Percentiles rank a stretch among this genome's conserved stretches.
These are phyloP conservation scores for Eutrema heterophyllum DNA, from an alignment of 345 rosid species.

Conservation along the genomic window DNA sequence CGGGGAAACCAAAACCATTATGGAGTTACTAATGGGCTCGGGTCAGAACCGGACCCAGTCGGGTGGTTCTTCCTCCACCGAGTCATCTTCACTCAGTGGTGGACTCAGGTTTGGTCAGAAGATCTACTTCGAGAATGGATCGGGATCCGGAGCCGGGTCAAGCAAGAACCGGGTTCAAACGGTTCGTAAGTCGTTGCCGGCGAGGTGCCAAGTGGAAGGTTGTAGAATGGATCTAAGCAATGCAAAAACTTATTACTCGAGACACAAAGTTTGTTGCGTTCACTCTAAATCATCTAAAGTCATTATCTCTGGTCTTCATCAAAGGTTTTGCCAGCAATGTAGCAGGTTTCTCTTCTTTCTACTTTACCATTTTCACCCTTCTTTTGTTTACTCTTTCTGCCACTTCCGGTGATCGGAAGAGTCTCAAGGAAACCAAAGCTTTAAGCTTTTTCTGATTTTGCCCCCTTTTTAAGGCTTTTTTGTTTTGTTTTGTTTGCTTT, in stretches of 20 bases:
- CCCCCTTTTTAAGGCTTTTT: background rate
- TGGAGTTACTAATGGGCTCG: constrained; percentile 55
- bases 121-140: constrained; percentile 71
- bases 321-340: constrained; percentile 98
- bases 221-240: constrained; percentile 91
- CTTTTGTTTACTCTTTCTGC: background rate
- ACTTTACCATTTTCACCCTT: background rate
- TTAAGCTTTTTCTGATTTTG: constrained; percentile 14
- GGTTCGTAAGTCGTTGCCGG: constrained; percentile 37
- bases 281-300: constrained; percentile 81
- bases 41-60: constrained; percentile 42
- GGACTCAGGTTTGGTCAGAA: constrained; percentile 76
- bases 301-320: constrained; percentile 72
- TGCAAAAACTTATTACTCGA: constrained; percentile 79
- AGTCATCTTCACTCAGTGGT: constrained; percentile 41
- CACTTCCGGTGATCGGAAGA: constrained; percentile 5
- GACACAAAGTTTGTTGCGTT: constrained; percentile 84
- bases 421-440: background rate
- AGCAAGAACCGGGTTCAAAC: constrained; percentile 35
- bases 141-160: constrained; percentile 30
- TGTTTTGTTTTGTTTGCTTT: background rate
- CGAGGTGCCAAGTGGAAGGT: constrained; percentile 89
- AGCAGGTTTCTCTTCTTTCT: constrained; percentile 55
- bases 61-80: constrained; percentile 44
- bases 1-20: constrained; percentile 19